phyloP scores from a whole-genome alignment of 225 moss, liverwort and hornwort genomes.

The Marchantia polymorpha region DNA sequence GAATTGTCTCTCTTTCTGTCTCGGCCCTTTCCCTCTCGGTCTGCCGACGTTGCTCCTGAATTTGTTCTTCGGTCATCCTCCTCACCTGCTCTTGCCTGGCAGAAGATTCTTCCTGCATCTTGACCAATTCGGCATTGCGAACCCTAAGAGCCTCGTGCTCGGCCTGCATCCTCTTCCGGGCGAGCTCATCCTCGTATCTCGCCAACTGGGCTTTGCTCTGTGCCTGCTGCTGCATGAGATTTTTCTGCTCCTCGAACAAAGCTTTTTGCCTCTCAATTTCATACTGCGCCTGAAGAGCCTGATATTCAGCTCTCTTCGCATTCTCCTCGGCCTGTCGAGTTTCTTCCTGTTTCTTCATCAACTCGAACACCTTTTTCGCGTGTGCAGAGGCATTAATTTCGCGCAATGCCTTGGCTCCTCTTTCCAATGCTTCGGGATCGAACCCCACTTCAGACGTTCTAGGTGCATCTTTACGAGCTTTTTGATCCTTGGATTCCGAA shows the following conservation, averaged over 20 bases:
- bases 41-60: conserved; percentile 82
- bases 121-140: conserved; percentile 85
- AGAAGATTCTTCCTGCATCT: conserved; percentile 92
- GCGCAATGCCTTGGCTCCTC: conserved; percentile 96
- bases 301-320: conserved; percentile 71
- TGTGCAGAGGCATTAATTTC: conserved; percentile 82
- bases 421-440: conserved; percentile 91
- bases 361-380: conserved; percentile 98
- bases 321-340: conserved; percentile 77
- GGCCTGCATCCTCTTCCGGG: conserved; percentile 95
- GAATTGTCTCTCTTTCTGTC: conserved; percentile 84
- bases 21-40: conserved; percentile 81
- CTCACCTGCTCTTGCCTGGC: conserved; percentile 82
- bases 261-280: conserved; percentile 94
- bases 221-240: conserved; percentile 82
- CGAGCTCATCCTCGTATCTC: conserved; percentile 93
- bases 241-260: conserved; percentile 85
- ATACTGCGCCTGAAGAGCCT: conserved; percentile 88
- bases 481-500: background rate
- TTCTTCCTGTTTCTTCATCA: conserved; percentile 95
- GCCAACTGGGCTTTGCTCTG: conserved; percentile 98
- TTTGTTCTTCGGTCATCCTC: conserved; percentile 79
- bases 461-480: conserved; percentile 58
- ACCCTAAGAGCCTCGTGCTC: conserved; percentile 94
- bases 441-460: conserved; percentile 87